phyloP scores from a whole-genome alignment of 1,139 yeast species.

The Sugiyamaella pinicola region DNA sequence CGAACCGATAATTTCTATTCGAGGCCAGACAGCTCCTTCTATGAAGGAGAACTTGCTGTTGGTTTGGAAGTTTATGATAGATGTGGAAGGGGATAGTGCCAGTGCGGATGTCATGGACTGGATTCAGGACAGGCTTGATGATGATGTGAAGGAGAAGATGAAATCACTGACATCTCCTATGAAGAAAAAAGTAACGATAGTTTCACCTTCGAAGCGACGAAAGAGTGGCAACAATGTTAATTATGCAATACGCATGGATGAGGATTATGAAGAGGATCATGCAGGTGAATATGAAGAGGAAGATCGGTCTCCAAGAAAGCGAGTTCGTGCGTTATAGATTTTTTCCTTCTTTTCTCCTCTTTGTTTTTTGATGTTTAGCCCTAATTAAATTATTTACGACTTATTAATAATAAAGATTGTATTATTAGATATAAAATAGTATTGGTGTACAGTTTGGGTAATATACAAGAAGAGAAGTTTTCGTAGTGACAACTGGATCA shows the following conservation, averaged over 20 bases:
- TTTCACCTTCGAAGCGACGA: constrained; percentile 10
- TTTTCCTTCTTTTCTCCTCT: too few relatives aligned
- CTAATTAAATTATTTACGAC: constrained; percentile 3
- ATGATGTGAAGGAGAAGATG: constrained; percentile 8
- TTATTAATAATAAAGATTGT: constrained; percentile 5
- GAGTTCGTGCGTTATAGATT: constrained; percentile 1
- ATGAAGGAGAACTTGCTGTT: constrained; percentile 4
- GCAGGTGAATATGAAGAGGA: background rate
- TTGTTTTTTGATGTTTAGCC: too few relatives aligned
- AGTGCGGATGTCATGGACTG: constrained; percentile 11
- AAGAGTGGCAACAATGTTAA: background rate
- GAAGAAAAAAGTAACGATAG: background rate
- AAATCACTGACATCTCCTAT: background rate
- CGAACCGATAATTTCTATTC: constrained; percentile 1
- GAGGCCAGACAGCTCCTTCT: background rate
- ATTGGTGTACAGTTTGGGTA: background rate
- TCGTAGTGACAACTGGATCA: too few relatives aligned
- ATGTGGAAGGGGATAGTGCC: constrained; percentile 11
- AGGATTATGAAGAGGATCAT: background rate
- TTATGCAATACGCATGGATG: background rate
- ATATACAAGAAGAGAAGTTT: constrained; percentile 6
- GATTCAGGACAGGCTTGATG: constrained; percentile 11
- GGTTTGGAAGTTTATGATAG: background rate
- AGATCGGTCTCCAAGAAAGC: constrained; percentile 1
- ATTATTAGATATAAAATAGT: background rate